These are phyloP conservation scores for Fusarium zealandicum DNA, from an alignment of 2,329 filamentous ascomycete species.

Conservation along the genomic window DNA sequence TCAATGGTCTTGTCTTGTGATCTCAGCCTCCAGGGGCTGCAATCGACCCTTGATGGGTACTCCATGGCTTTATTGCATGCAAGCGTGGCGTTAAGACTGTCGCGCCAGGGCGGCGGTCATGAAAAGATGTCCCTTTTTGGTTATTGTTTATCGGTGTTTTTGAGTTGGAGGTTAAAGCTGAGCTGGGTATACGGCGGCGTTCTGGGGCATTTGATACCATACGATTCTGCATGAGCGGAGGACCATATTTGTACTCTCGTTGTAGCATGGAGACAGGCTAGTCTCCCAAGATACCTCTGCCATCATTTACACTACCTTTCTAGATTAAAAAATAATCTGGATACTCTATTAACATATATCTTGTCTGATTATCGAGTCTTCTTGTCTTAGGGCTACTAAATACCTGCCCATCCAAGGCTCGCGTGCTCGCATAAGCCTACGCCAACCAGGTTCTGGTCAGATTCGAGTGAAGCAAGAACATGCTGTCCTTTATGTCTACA, in stretches of 20 bases:
- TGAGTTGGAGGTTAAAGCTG: constrained; percentile 14
- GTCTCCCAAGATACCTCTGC: constrained; percentile 23
- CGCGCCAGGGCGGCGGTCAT: constrained; percentile 9
- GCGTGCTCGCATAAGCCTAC: too few relatives aligned
- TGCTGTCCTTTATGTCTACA: neutral
- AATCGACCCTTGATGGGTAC: constrained; percentile 15
- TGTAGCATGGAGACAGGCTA: constrained; percentile 23
- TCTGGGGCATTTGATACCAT: constrained; percentile 41
- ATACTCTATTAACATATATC: neutral
- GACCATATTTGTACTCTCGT: constrained; percentile 30
- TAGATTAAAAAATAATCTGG: constrained; percentile 20
- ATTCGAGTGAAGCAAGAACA: neutral
- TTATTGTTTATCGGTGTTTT: constrained; percentile 29
- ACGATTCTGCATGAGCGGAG: constrained; percentile 37
- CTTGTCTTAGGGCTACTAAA: too few relatives aligned
- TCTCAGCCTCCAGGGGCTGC: constrained; percentile 2
- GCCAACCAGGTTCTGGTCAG: too few relatives aligned
- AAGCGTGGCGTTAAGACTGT: constrained; percentile 18
- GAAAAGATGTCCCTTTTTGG: neutral
- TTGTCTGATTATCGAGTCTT: neutral
- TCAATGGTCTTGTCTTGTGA: constrained; percentile 61
- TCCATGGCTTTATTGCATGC: constrained; percentile 14
- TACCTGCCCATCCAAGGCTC: too few relatives aligned
- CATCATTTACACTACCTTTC: constrained; percentile 3
- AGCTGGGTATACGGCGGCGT: constrained; percentile 32